These are phyloP conservation scores for Beauveria pseudobassiana DNA, from an alignment of 2,329 filamentous ascomycete genomes.

Conservation along the genomic window DNA sequence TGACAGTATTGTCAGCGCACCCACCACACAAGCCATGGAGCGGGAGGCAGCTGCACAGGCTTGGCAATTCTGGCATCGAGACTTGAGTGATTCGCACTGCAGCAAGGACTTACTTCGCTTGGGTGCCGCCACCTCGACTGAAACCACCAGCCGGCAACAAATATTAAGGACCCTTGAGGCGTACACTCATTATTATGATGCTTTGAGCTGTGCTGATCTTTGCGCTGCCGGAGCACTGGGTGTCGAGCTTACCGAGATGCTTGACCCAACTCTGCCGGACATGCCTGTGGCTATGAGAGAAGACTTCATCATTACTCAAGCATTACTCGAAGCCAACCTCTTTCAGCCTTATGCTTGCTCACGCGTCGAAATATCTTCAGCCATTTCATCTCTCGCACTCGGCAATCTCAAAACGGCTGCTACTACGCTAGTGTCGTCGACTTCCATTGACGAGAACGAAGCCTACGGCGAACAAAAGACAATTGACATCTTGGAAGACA, in stretches of 20 bases:
- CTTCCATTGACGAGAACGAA: neutral
- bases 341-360: conserved; percentile 22
- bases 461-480: conserved; percentile 23
- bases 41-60: conserved; percentile 57
- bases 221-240: conserved; percentile 44
- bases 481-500: conserved; percentile 30
- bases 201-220: conserved; percentile 60
- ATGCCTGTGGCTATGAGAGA: conserved; percentile 40
- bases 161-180: conserved; percentile 35
- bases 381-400: conserved; percentile 24
- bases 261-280: conserved; percentile 58
- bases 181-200: conserved; percentile 48
- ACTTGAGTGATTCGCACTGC: conserved; percentile 50
- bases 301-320: conserved; percentile 42
- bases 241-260: conserved; percentile 33
- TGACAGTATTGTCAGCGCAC: conserved; percentile 41
- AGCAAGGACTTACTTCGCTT: conserved; percentile 32
- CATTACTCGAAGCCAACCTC: conserved; percentile 39
- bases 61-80: conserved; percentile 62
- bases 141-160: conserved; percentile 15
- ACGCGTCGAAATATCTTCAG: conserved; percentile 21
- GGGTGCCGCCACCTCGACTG: conserved; percentile 22
- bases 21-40: conserved; percentile 37
- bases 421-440: conserved; percentile 20
- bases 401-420: conserved; percentile 12